Conservation (phyloP, 192 early-diverging fungal species). For the Coemansia sp. region DNA sequence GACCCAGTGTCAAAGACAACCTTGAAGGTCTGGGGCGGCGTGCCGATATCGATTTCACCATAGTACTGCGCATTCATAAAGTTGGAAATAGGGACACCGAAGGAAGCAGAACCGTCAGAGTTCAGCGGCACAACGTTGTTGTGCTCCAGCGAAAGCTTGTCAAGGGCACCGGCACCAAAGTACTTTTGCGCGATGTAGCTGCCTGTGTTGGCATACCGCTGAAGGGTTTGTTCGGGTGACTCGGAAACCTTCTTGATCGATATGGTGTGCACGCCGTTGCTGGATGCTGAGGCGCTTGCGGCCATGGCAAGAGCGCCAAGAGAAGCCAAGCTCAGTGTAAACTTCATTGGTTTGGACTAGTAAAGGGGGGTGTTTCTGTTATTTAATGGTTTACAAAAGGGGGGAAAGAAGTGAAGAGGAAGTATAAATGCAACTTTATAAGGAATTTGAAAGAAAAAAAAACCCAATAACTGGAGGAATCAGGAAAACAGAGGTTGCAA, state of each 20-base stretch:
- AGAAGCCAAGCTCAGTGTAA: constrained; percentile 31
- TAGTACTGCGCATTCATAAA: constrained; percentile 98
- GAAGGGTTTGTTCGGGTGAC: constrained; percentile 60
- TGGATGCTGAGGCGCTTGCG: constrained; percentile 12
- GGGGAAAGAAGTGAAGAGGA: not conserved
- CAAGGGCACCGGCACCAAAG: constrained; percentile 54
- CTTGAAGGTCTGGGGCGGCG: constrained; percentile 87
- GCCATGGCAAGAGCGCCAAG: constrained; percentile 44
- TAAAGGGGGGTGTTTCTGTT: not conserved
- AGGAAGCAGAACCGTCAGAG: constrained; percentile 57
- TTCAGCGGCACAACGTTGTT: constrained; percentile 53
- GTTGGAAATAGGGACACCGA: constrained; percentile 82
- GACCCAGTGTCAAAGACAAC: constrained; percentile 95
- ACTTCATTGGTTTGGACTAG: constrained; percentile 34
- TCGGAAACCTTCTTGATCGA: constrained; percentile 67
- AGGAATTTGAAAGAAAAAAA: not conserved
- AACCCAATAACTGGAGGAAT: too few relatives aligned
- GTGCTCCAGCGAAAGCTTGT: constrained; percentile 45
- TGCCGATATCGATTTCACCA: constrained; percentile 83
- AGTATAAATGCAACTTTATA: not conserved
- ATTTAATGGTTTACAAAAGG: not conserved
- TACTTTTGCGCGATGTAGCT: constrained; percentile 77
- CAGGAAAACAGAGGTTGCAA: too few relatives aligned
- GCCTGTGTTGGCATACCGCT: constrained; percentile 65
- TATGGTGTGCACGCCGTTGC: constrained; percentile 32